Base-by-base conservation (phyloP, 805 yeast species). In the Sungouiella blattae region DNA sequence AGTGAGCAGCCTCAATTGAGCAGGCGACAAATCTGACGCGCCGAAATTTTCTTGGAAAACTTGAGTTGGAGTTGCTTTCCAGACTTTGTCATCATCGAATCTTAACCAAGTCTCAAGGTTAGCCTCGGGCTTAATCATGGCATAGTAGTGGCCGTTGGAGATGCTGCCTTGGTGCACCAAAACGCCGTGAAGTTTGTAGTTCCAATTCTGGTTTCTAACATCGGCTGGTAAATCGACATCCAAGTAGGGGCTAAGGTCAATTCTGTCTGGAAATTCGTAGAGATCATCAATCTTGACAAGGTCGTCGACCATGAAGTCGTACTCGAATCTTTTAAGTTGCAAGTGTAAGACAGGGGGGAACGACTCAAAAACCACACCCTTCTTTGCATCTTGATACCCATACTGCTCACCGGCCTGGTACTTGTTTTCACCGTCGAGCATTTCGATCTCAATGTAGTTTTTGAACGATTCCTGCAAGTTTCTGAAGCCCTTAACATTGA, bases 81-180 rank as follows among this genome's bases (percentile, higher is more conserved):
- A 85, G 20, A 93, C 99, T 41, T 81, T 77, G 53, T 93, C 98
- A 60, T 93, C 99, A 58, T 93, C 99, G 66, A 91, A 93, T 53
- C 91, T 73, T 57, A 75, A 82, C 98, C 98, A 93, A 7, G 62
- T 52, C 26, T 73, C 63, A 34, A 78, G 81, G 14, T 74, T 68
- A 2, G 72, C 64, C 17, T 73, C 73, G 2, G 98, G 98, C 57
- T 81, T 88, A 34, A 93, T 80, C 78, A 93, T 74, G 0, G 98
- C 93, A 54, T 93, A 93, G 60, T 93, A 93, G 56, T 93, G 99
- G 14, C 99, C 99, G 29, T 89, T 85, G 8, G 95, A 85, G 32
- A 93, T 82, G 53, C 91, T 96, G 40, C 99, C 99, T 27, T 88
- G 83, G 58, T 93, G 99, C 9, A 93, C 97, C 38, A 93, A 67